These are phyloP conservation scores for Pisolithus marmoratus DNA, from an alignment of 768 basidiomycete genomes.

Conservation along the genomic window DNA sequence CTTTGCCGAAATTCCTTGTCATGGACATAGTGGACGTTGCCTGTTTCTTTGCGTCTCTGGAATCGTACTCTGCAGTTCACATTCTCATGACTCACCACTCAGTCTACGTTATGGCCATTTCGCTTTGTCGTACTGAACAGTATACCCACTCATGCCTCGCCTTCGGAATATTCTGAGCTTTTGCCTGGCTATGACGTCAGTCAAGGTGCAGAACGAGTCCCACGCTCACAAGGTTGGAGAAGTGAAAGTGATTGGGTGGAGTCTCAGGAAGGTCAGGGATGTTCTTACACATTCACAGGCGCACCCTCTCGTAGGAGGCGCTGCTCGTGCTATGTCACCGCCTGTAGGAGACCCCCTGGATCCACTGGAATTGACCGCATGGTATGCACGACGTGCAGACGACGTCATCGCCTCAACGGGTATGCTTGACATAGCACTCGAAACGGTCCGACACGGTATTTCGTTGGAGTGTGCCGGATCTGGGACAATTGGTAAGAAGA, in stretches of 20 bases:
- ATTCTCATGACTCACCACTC: slow-evolving; percentile 55
- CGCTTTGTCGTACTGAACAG: slow-evolving; percentile 66
- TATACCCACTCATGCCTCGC: slow-evolving; percentile 70
- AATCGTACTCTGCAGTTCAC: slow-evolving; percentile 52
- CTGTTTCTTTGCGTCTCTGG: slow-evolving; percentile 57
- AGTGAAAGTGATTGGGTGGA: slow-evolving; percentile 56
- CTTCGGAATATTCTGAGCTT: slow-evolving; percentile 53
- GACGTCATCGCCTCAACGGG: slow-evolving; percentile 60
- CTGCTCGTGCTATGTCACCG: slow-evolving; percentile 6
- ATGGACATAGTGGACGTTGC: slow-evolving; percentile 54
- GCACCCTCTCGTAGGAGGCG: slow-evolving; percentile 6
- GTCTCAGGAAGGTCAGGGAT: slow-evolving; percentile 33
- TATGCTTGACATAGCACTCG: slow-evolving; percentile 73
- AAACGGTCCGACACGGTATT: slow-evolving; percentile 79
- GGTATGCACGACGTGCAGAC: slow-evolving; percentile 72
- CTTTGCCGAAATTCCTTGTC: slow-evolving; percentile 60
- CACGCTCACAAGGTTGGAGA: slow-evolving; percentile 41
- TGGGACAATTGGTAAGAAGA: slow-evolving; percentile 92
- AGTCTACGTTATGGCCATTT: slow-evolving; percentile 54
- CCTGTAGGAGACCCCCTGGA: slow-evolving; percentile 8
- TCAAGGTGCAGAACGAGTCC: slow-evolving; percentile 38
- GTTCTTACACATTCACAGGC: slow-evolving; percentile 32
- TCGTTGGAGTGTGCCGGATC: slow-evolving; percentile 67
- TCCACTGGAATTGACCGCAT: slow-evolving; percentile 45
- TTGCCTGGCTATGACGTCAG: slow-evolving; percentile 57